Percentiles rank a stretch among this genome's conserved stretches.
Evolutionary conservation across 192 early-diverging fungal genomes (phyloP).

Genomic region (Umbelopsis isabellina): DNA sequence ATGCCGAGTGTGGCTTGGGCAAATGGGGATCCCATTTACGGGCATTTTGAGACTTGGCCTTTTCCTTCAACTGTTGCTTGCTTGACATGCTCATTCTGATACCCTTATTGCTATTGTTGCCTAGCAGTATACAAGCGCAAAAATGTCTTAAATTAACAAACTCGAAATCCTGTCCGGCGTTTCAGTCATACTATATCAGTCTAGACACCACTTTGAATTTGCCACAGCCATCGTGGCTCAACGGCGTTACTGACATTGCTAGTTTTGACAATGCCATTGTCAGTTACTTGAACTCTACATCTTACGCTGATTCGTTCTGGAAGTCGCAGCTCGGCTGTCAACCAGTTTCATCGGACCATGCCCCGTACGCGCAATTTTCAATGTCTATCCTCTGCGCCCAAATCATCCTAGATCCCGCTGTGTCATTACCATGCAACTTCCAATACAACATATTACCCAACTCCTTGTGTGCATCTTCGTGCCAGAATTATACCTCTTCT

Average conservation of each 20-base stretch:
- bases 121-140: constrained; percentile 2
- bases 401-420: constrained; percentile 4
- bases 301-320: constrained; percentile 1
- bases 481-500: not conserved
- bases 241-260: not conserved
- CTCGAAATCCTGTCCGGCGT: constrained; percentile 5
- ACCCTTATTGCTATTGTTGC: constrained; percentile 12
- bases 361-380: constrained; percentile 7
- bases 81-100: constrained; percentile 9
- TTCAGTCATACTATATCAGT: constrained; percentile 11
- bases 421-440: constrained; percentile 6
- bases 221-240: constrained; percentile 12
- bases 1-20: constrained; percentile 10
- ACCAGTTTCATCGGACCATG: not conserved
- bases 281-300: not conserved
- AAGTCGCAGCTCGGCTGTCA: not conserved
- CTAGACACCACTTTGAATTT: not conserved
- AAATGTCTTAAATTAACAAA: constrained; percentile 5
- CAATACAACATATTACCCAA: constrained; percentile 21
- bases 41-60: not conserved
- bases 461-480: not conserved
- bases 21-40: not conserved
- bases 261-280: constrained; percentile 9
- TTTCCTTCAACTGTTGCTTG: not conserved
- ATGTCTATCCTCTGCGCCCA: not conserved